phyloP scores from a whole-genome alignment of 371 early-diverging fungal genomes.

The Smittium culicis region DNA sequence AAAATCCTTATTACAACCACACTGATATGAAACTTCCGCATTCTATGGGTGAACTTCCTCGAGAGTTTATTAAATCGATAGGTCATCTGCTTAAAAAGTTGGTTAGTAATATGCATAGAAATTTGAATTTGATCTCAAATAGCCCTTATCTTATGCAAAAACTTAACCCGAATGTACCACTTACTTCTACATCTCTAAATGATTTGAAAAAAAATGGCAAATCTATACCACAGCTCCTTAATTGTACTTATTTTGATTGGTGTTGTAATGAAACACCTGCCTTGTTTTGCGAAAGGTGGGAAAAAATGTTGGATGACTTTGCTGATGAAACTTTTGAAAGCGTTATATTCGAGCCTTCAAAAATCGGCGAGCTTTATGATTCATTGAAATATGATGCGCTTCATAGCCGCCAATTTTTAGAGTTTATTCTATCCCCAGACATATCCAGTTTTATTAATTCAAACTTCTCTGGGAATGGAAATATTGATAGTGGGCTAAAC shows the following conservation, averaged over 20 bases:
- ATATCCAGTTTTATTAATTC: neutral
- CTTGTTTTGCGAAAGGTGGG: slow-evolving; percentile 85
- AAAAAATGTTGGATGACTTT: slow-evolving; percentile 80
- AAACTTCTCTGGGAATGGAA: neutral
- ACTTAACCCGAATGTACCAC: too few species aligned
- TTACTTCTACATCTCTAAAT: too few species aligned
- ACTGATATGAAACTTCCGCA: slow-evolving; percentile 39
- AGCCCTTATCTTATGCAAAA: slow-evolving; percentile 26
- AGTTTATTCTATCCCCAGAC: slow-evolving; percentile 28
- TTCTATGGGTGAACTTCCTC: slow-evolving; percentile 43
- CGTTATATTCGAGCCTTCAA: slow-evolving; percentile 57
- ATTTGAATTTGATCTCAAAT: slow-evolving; percentile 42
- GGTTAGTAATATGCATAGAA: slow-evolving; percentile 62
- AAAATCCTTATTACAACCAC: slow-evolving; percentile 19
- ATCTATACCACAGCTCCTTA: too few species aligned
- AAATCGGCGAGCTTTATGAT: slow-evolving; percentile 86
- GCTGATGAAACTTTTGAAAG: slow-evolving; percentile 18
- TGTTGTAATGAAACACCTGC: slow-evolving; percentile 64
- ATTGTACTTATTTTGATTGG: too few species aligned
- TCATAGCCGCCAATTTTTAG: slow-evolving; percentile 77
- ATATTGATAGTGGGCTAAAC: neutral
- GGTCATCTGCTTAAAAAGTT: slow-evolving; percentile 50
- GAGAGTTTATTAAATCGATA: slow-evolving; percentile 49
- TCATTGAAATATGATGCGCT: slow-evolving; percentile 89
- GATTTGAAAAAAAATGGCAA: too few species aligned